Conservation (phyloP, 176 grass and related monocot genomes). For the Typha latifolia region DNA sequence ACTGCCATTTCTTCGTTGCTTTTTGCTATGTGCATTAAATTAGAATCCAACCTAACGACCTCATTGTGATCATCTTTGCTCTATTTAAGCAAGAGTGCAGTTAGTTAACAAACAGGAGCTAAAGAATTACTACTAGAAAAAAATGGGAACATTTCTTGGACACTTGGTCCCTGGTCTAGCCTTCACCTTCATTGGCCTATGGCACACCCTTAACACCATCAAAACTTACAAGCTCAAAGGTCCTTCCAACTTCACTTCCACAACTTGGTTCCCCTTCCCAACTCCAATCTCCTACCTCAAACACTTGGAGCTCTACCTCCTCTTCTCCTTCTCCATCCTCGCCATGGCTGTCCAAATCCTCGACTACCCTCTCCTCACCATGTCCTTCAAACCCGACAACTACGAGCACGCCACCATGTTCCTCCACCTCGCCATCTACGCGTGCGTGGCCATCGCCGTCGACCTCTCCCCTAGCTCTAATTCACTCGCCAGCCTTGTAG, state of each 20-base stretch:
- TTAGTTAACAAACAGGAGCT: too few species aligned
- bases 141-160: slow-evolving; percentile 66
- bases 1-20: too few species aligned
- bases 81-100: too few species aligned
- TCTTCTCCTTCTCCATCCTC: slow-evolving; percentile 54
- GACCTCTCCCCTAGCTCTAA: slow-evolving; percentile 23
- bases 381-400: slow-evolving; percentile 30
- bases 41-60: too few species aligned
- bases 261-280: slow-evolving; percentile 57
- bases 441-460: slow-evolving; percentile 39
- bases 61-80: too few species aligned
- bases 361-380: slow-evolving; percentile 31
- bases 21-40: too few species aligned
- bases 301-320: slow-evolving; percentile 70
- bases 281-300: slow-evolving; percentile 27
- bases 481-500: slow-evolving; percentile 27
- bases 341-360: slow-evolving; percentile 51
- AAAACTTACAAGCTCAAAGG: slow-evolving; percentile 59
- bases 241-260: slow-evolving; percentile 47
- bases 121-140: too few species aligned
- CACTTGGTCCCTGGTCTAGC: slow-evolving; percentile 56
- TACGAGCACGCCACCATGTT: slow-evolving; percentile 94
- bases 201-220: slow-evolving; percentile 63
- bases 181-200: slow-evolving; percentile 71
- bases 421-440: slow-evolving; percentile 65